phyloP scores from a whole-genome alignment of 495 filamentous ascomycete genomes.

The Geoglossum glabrum region DNA sequence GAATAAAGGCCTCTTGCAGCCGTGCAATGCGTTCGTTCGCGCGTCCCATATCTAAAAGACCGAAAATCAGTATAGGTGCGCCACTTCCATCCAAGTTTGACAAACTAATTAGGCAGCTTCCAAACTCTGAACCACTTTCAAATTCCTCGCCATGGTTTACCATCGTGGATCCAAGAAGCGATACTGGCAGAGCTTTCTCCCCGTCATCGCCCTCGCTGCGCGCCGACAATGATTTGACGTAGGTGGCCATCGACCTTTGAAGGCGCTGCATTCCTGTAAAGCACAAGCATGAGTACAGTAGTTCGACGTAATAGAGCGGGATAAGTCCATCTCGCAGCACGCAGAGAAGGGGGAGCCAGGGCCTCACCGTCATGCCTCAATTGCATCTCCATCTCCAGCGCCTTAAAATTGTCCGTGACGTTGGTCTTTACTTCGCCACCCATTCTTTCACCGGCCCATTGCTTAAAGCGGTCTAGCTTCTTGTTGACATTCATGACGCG shows the following conservation, averaged over 20 bases:
- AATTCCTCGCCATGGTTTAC: slow-evolving; percentile 86
- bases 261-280: slow-evolving; percentile 70
- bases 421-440: slow-evolving; percentile 77
- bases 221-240: slow-evolving; percentile 81
- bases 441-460: slow-evolving; percentile 98
- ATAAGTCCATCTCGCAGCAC: neutral
- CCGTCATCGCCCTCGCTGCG: slow-evolving; percentile 64
- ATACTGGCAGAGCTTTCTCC: slow-evolving; percentile 68
- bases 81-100: slow-evolving; percentile 1
- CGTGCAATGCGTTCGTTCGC: slow-evolving; percentile 77
- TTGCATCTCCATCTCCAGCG: slow-evolving; percentile 80
- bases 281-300: neutral
- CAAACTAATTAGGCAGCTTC: slow-evolving; percentile 65
- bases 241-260: slow-evolving; percentile 70
- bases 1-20: slow-evolving; percentile 68
- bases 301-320: too few relatives aligned
- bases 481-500: slow-evolving; percentile 76
- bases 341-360: neutral
- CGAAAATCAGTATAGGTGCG: neutral
- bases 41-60: slow-evolving; percentile 43
- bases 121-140: slow-evolving; percentile 78
- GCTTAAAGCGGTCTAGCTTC: slow-evolving; percentile 90
- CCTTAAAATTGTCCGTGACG: slow-evolving; percentile 84
- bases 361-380: slow-evolving; percentile 69
- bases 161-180: slow-evolving; percentile 72